Conservation (phyloP, 2,329 filamentous ascomycete genomes). For the Neopestalotiopsis sp. region DNA sequence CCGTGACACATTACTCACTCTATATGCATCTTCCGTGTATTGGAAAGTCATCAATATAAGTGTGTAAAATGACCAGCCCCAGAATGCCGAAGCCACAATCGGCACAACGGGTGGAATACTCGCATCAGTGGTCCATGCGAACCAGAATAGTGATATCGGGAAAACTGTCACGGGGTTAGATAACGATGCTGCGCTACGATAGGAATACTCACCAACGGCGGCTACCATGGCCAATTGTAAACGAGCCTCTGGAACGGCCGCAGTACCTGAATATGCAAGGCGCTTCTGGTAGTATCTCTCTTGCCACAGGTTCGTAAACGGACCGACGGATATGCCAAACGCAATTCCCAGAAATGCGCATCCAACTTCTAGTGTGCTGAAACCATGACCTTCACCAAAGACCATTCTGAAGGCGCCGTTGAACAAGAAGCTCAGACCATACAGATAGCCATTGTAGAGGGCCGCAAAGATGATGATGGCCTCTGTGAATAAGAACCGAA, state of each 20-base stretch:
- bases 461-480: slow-evolving; percentile 54
- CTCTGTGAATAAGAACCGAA: slow-evolving; percentile 51
- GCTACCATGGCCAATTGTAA: slow-evolving; percentile 46
- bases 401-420: slow-evolving; percentile 55
- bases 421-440: slow-evolving; percentile 55
- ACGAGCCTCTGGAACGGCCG: slow-evolving; percentile 47
- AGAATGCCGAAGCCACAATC: slow-evolving; percentile 53
- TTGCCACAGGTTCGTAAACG: slow-evolving; percentile 50
- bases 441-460: slow-evolving; percentile 54
- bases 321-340: slow-evolving; percentile 46
- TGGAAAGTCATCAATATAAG: slow-evolving; percentile 55
- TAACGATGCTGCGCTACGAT: background rate
- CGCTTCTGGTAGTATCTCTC: slow-evolving; percentile 45
- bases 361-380: slow-evolving; percentile 44
- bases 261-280: slow-evolving; percentile 36
- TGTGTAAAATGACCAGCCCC: slow-evolving; percentile 56
- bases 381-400: slow-evolving; percentile 50
- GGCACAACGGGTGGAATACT: slow-evolving; percentile 49
- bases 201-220: slow-evolving; percentile 37
- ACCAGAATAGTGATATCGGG: slow-evolving; percentile 42
- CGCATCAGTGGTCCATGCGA: slow-evolving; percentile 39
- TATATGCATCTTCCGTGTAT: slow-evolving; percentile 55
- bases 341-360: slow-evolving; percentile 44
- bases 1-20: slow-evolving; percentile 15
- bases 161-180: slow-evolving; percentile 25